Percentiles rank a stretch among this genome's conserved stretches.
Conservation (phyloP, 2,329 filamentous ascomycete genomes). For the Talaromyces sp. region DNA sequence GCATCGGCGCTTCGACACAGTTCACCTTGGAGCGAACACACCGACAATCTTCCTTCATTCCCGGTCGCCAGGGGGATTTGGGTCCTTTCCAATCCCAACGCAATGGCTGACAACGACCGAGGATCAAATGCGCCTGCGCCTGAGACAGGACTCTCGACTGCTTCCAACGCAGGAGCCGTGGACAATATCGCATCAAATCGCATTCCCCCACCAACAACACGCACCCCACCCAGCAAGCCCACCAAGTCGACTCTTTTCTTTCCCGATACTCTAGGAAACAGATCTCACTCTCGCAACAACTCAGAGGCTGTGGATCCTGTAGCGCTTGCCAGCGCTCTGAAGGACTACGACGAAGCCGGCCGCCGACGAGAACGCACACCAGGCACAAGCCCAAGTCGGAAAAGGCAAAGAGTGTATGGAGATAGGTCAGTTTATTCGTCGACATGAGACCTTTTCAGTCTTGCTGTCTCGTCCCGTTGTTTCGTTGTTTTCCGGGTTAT, state of each 20-base stretch:
- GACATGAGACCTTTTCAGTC: neutral
- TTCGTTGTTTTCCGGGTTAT: neutral
- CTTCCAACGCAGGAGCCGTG: neutral
- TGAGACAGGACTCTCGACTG: neutral
- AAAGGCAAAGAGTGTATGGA: constrained; percentile 63
- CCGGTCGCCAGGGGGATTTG: constrained; percentile 3
- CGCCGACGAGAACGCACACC: constrained; percentile 57
- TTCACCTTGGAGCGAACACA: neutral
- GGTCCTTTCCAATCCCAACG: constrained; percentile 2
- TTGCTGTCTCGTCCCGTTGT: neutral
- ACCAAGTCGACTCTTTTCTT: constrained; percentile 41
- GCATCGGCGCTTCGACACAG: neutral
- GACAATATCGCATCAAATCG: constrained; percentile 7
- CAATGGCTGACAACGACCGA: constrained; percentile 20
- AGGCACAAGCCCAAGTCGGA: constrained; percentile 61
- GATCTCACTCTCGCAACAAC: constrained; percentile 22
- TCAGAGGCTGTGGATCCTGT: constrained; percentile 55
- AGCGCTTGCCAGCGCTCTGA: constrained; percentile 57
- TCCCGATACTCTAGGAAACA: constrained; percentile 22
- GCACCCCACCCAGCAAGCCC: constrained; percentile 54
- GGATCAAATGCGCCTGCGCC: constrained; percentile 10
- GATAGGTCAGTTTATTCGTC: constrained; percentile 46
- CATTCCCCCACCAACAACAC: constrained; percentile 51
- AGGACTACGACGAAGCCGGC: constrained; percentile 57
- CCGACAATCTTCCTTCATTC: neutral